Evolutionary conservation across 371 early-diverging fungal genomes (phyloP).

Genomic region (Chytridium lagenaria): DNA sequence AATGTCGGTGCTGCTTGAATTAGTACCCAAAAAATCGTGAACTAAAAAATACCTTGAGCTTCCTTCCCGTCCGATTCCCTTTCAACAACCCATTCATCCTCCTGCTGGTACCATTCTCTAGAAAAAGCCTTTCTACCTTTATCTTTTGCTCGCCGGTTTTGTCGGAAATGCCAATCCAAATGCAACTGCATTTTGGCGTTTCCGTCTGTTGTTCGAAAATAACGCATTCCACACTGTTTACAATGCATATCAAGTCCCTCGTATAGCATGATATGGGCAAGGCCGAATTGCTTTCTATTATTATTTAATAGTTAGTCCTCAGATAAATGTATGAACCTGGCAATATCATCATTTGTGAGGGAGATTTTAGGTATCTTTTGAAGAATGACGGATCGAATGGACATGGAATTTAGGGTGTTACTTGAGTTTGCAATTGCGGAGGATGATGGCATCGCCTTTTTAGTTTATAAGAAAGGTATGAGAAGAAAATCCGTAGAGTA

Average conservation of each 20-base stretch:
- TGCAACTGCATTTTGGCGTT: slow-evolving; percentile 80
- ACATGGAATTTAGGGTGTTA: too few species aligned
- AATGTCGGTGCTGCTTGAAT: slow-evolving; percentile 14
- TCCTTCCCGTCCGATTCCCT: slow-evolving; percentile 37
- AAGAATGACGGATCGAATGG: not conserved
- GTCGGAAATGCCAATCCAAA: slow-evolving; percentile 93
- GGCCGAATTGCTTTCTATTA: not conserved
- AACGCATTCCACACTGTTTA: slow-evolving; percentile 90
- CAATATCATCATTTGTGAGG: slow-evolving; percentile 21
- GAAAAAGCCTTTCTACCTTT: slow-evolving; percentile 93
- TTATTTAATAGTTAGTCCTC: not conserved
- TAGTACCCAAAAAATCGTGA: too few species aligned
- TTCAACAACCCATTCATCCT: slow-evolving; percentile 69
- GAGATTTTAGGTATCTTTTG: not conserved
- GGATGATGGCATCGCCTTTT: too few species aligned
- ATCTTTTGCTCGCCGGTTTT: slow-evolving; percentile 81
- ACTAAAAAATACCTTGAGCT: slow-evolving; percentile 21
- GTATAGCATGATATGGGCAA: slow-evolving; percentile 63
- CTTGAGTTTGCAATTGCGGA: too few species aligned
- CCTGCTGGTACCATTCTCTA: slow-evolving; percentile 86
- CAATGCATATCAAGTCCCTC: slow-evolving; percentile 79
- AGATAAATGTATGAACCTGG: not conserved
- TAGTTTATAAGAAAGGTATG: too few species aligned
- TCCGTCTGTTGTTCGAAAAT: slow-evolving; percentile 70
- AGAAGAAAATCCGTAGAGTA: not conserved